Evolutionary conservation across 2,329 filamentous ascomycete genomes (phyloP), one percentile per base, ranked within the genome.

Genomic region (Teratosphaeriaceae sp.): DNA sequence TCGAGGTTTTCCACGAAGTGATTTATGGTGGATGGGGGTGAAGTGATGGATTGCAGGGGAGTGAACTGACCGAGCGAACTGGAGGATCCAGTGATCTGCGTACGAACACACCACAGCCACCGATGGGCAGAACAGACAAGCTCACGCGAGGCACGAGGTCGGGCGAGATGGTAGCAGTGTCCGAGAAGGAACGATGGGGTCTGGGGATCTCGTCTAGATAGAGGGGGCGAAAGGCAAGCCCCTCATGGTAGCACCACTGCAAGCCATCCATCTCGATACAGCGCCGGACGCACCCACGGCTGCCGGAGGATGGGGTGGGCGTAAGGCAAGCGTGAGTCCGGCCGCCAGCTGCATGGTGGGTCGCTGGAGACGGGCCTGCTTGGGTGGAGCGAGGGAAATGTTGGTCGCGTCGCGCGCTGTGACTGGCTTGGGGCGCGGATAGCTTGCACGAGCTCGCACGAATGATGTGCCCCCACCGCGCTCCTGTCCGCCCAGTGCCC

Each of bases 381-480:
- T n/a, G 9, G 5, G 22, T 39, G 24, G 21, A 26, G 22, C 5
- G 24, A 5, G 35, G 12, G 15, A 16, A 30, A 39, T 29, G 16
- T 39, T 39, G 37, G 24, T 39, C 5, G 13, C 7, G 9, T 12
- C 26, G 37, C 37, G 27, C 9, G 9, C n/a, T 27, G 42, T 44
- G 42, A 44, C 27, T 44, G 42, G 42, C n/a, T n/a, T n/a, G n/a
- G n/a, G n/a, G n/a, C 19, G 21, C 12, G 26, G 6, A 6, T 21
- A 44, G 36, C 42, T 39, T 33, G 16, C 21, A 24, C 19, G 15
- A 46, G 34, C 33, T 43, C 27, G 16, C 18, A 13, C 46, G 42
- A 50, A 48, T 51, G 44, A 48, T 38, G 40, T 44, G 49, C 43
- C 38, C 43, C 42, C 39, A 38, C 21, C 47, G 49, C 54, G 57